A percentile compares a stretch with the other conserved stretches of the same genome.
Evolutionary conservation across 805 yeast genomes (phyloP).

Genomic region (Kluyveromyces siamensis): DNA sequence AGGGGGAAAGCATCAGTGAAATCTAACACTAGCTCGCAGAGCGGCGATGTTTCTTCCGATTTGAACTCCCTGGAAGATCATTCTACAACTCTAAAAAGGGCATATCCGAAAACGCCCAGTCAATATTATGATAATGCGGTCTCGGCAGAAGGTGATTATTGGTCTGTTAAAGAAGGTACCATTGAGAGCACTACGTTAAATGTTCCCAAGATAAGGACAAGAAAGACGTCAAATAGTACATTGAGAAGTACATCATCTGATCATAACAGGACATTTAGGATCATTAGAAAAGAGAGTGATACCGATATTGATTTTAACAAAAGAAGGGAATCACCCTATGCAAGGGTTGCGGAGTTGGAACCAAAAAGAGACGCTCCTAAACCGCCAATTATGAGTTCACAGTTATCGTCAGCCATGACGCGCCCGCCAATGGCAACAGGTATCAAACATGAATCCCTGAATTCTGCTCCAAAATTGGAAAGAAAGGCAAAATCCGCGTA

Average conservation of each 20-base stretch:
- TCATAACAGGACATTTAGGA: conserved; percentile 45
- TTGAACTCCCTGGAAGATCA: conserved; percentile 24
- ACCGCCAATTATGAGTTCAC: conserved; percentile 38
- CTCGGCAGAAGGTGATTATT: conserved; percentile 17
- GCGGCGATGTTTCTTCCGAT: conserved; percentile 26
- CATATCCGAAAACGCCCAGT: conserved; percentile 29
- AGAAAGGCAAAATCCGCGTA: conserved; percentile 10
- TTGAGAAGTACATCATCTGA: conserved; percentile 3
- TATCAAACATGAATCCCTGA: background rate
- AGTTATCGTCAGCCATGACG: conserved; percentile 5
- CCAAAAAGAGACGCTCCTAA: conserved; percentile 70
- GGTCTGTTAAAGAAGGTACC: conserved; percentile 20
- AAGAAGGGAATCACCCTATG: conserved; percentile 67
- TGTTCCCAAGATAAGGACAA: conserved; percentile 7
- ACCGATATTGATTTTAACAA: conserved; percentile 77
- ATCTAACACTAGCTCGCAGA: conserved; percentile 19
- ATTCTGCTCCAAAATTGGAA: conserved; percentile 9
- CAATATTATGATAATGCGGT: conserved; percentile 20
- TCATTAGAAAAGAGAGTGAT: conserved; percentile 53
- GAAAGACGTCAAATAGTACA: conserved; percentile 3
- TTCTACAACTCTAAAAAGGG: conserved; percentile 12
- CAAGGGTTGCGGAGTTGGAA: conserved; percentile 40
- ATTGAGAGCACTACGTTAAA: conserved; percentile 9
- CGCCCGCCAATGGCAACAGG: background rate
- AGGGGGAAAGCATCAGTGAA: conserved; percentile 22